Conservation (phyloP, 805 yeast genomes). For the Naumovozyma baii region DNA sequence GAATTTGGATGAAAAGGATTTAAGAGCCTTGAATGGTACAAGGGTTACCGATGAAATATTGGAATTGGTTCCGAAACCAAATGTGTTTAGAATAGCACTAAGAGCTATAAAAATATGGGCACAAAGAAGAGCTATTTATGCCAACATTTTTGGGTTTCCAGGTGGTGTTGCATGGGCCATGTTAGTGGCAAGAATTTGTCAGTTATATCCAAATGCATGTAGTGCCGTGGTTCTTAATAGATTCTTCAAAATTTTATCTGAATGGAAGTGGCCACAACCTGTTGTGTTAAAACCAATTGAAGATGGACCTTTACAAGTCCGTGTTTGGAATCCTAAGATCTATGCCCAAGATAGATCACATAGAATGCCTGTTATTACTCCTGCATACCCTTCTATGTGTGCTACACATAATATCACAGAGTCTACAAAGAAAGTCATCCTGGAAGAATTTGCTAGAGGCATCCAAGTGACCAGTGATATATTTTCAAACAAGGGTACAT, state of each 20-base stretch:
- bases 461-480: conserved; percentile 61
- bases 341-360: conserved; percentile 86
- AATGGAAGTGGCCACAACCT: conserved; percentile 99
- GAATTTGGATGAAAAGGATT: conserved; percentile 84
- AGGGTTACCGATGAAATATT: conserved; percentile 94
- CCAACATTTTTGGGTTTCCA: conserved; percentile 92
- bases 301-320: conserved; percentile 92
- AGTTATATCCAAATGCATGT: conserved; percentile 90
- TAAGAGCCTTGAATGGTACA: conserved; percentile 88
- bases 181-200: conserved; percentile 97
- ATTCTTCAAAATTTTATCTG: conserved; percentile 73
- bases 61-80: conserved; percentile 81
- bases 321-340: conserved; percentile 92
- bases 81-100: conserved; percentile 84
- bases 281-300: conserved; percentile 86
- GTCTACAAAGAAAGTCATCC: conserved; percentile 75
- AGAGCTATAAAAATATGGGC: conserved; percentile 97
- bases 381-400: conserved; percentile 90
- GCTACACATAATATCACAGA: conserved; percentile 92
- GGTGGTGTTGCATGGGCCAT: conserved; percentile 99
- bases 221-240: conserved; percentile 85
- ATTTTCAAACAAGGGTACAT: conserved; percentile 46
- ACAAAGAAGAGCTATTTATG: conserved; percentile 86
- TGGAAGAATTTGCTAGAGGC: conserved; percentile 75
- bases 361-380: conserved; percentile 95